These are phyloP conservation scores for Eimeria praecox DNA, from an alignment of 169 alveolate species.

Conservation along the genomic window DNA sequence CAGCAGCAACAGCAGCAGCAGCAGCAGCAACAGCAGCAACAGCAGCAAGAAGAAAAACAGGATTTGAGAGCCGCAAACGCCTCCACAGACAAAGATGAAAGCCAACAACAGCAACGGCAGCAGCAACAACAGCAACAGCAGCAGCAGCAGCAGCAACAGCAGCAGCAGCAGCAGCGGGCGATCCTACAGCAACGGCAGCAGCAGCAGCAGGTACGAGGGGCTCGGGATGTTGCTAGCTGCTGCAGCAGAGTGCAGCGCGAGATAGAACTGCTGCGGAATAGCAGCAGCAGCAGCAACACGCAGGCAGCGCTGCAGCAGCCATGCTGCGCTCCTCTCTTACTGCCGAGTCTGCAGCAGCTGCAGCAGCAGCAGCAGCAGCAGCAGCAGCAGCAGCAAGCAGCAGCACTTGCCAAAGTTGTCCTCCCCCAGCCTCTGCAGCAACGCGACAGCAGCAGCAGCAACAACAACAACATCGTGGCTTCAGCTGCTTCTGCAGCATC, in stretches of 20 bases:
- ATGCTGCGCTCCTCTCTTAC: background rate
- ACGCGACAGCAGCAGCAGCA: background rate
- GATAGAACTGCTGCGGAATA: background rate
- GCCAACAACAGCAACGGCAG: background rate
- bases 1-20: background rate
- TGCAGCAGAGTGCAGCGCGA: background rate
- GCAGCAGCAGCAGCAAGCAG: conserved; percentile 39
- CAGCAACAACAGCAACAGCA: background rate
- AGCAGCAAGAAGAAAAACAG: background rate
- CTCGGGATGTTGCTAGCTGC: background rate
- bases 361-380: conserved; percentile 16
- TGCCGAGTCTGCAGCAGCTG: conserved; percentile 28
- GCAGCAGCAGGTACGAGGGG: background rate
- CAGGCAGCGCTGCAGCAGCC: conserved; percentile 20
- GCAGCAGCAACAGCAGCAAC: background rate
- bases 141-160: conserved; percentile 39
- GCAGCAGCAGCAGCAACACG: background rate
- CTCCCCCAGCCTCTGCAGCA: conserved; percentile 20
- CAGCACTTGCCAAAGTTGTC: conserved; percentile 4
- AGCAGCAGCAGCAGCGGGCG: background rate
- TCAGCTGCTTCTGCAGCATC: background rate
- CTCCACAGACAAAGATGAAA: background rate
- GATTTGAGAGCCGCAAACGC: background rate
- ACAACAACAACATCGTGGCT: background rate
- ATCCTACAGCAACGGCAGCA: background rate